Evolutionary conservation across 176 grass and related monocot species (phyloP).

Genomic region (Sorghum bicolor): Sorghum_bicolor_NCBIv3 NC_012878.2:52897001-52897500

Average conservation of each 20-base stretch:
- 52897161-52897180: constrained; percentile 58
- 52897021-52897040: constrained; percentile 41
- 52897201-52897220: constrained; percentile 71
- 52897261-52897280: constrained; percentile 5
- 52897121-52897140: constrained; percentile 74
- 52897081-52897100: constrained; percentile 43
- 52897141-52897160: constrained; percentile 69
- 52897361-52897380: constrained; percentile 52
- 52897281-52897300: constrained; percentile 14
- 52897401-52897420: constrained; percentile 74
- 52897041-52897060: constrained; percentile 67
- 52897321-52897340: constrained; percentile 52
- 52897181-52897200: constrained; percentile 76
- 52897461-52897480: constrained; percentile 46
- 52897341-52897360: constrained; percentile 48
- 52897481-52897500: constrained; percentile 63
- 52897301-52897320: constrained; percentile 25
- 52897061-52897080: constrained; percentile 46
- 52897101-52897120: constrained; percentile 54
- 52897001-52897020: constrained; percentile 38
- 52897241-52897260: constrained; percentile 62
- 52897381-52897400: constrained; percentile 70
- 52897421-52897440: constrained; percentile 58
- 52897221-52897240: constrained; percentile 38
- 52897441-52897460: constrained; percentile 66